Evolutionary conservation across 495 filamentous ascomycete species (phyloP), one percentile per base, ranked within the genome.

Genomic region (Podospora bellae-mahoneyi): DNA sequence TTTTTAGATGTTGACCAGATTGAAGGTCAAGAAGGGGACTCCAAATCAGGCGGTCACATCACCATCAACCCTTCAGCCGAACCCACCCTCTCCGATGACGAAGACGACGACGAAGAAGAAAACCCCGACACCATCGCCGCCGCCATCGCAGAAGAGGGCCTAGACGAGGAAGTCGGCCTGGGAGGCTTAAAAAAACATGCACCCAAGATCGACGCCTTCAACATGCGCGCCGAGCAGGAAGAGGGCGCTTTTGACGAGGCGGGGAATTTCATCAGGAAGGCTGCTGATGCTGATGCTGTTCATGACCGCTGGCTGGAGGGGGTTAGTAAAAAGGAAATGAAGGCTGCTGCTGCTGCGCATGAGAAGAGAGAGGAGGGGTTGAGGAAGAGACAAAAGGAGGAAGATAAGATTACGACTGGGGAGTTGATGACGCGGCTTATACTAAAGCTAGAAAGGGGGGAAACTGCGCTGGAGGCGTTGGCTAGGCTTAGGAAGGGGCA

Each of bases 191-290:
- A 97, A 78, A 93, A 91, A 75, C 92, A 96, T 76, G 96, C 96
- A 18, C 95, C 95, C n/a, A 89, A 95, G 72, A 83, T 98, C 28
- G 95, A 97, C 78, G 95, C 93, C 0, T 99, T 99, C 84, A 97
- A 99, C 74, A 93, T 99, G 87, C 87, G 85, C 61, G 79, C 83
- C 5, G 95, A 99, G 78, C 88, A 93, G 74, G 96, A 99, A 76
- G 95, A 98, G 74, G 95, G 95, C 0, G 83, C 87, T 15, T 98
- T 97, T 73, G 95, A 99, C 74, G 91, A 91, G 64, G 81, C 87
- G 18, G 95, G 95, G 3, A 98, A 97, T 75, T 99, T 84, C 76
- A 88, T 99, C 34, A 85, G 95, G n/a, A 95, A 94, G 70, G 93
- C 93, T 1, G 83, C 78, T 0, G 95, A 99, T 73, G 92, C 93